Evolutionary conservation across 208 protist species (phyloP).

Genomic region (Leptomonas pyrrhocoris): DNA sequence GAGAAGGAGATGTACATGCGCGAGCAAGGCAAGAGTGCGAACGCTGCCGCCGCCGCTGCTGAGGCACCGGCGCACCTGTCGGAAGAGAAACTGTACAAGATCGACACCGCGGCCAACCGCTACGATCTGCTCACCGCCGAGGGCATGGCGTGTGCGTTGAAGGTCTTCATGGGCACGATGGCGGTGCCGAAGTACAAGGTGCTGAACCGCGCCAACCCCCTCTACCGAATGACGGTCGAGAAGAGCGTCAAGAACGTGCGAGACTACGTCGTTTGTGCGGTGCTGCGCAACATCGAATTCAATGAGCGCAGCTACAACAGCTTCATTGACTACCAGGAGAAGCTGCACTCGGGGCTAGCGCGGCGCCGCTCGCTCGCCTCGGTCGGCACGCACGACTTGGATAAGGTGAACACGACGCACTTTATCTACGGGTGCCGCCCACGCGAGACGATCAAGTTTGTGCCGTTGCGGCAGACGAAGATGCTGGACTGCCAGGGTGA

Average conservation of each 20-base stretch:
- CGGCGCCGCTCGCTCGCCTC: conserved; percentile 97
- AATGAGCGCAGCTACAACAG: conserved; percentile 93
- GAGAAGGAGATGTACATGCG: conserved; percentile 94
- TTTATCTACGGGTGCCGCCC: conserved; percentile 88
- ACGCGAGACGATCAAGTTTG: conserved; percentile 94
- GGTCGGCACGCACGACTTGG: conserved; percentile 99
- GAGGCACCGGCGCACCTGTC: conserved; percentile 72
- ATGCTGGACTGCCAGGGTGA: conserved; percentile 79
- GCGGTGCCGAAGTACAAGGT: conserved; percentile 73
- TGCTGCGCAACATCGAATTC: conserved; percentile 97
- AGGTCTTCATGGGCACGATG: conserved; percentile 88
- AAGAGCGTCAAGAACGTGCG: conserved; percentile 87
- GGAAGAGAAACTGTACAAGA: conserved; percentile 96
- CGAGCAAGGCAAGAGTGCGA: conserved; percentile 73
- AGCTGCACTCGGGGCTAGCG: conserved; percentile 98
- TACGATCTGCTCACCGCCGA: conserved; percentile 98
- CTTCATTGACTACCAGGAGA: conserved; percentile 99
- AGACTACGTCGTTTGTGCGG: conserved; percentile 97
- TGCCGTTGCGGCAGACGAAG: conserved; percentile 90
- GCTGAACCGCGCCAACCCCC: conserved; percentile 56
- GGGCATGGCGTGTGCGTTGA: conserved; percentile 85
- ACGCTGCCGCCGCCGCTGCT: conserved; percentile 9
- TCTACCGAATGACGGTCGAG: conserved; percentile 88
- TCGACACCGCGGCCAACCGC: conserved; percentile 98
- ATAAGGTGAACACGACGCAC: conserved; percentile 86